phyloP scores from a whole-genome alignment of 352 stramenopile species.

The Phytophthora brassicae region DNA sequence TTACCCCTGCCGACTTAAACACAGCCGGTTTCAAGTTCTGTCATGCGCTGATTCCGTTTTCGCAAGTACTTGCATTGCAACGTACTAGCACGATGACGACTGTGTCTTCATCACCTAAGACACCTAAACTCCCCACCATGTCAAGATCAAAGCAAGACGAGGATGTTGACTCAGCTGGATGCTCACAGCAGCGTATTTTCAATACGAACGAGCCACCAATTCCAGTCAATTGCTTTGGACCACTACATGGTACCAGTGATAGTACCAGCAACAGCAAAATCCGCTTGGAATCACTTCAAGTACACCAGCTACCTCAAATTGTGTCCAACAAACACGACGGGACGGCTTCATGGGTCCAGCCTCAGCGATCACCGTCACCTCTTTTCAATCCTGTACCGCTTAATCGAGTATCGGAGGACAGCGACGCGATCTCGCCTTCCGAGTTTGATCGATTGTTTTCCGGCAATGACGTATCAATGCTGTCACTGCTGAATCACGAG shows the following conservation, averaged over 20 bases:
- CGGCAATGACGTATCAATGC: constrained; percentile 33
- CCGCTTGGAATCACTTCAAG: constrained; percentile 22
- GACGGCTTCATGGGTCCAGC: constrained; percentile 6
- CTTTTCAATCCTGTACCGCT: constrained; percentile 13
- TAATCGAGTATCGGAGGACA: constrained; percentile 3
- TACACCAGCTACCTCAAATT: not conserved
- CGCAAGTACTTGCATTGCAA: constrained; percentile 54
- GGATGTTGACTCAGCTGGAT: not conserved
- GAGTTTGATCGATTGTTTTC: constrained; percentile 40
- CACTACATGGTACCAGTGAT: constrained; percentile 2
- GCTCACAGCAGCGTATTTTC: not conserved
- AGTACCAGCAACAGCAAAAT: constrained; percentile 24
- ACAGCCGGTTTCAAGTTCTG: constrained; percentile 54
- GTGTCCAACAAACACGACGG: constrained; percentile 4
- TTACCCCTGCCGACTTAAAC: constrained; percentile 57
- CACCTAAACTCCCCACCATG: not conserved
- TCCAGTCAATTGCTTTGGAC: constrained; percentile 15
- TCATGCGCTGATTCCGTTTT: constrained; percentile 59
- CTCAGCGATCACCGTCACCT: constrained; percentile 2
- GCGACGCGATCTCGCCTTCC: constrained; percentile 8
- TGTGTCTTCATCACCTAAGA: not conserved
- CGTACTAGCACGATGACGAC: constrained; percentile 7
- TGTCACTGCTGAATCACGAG: constrained; percentile 46
- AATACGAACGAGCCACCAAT: constrained; percentile 5
- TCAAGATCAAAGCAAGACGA: not conserved